A percentile compares a stretch with the other conserved stretches of the same genome.
phyloP scores from a whole-genome alignment of 148 eudicot species.

The Heliosperma pusillum region DNA sequence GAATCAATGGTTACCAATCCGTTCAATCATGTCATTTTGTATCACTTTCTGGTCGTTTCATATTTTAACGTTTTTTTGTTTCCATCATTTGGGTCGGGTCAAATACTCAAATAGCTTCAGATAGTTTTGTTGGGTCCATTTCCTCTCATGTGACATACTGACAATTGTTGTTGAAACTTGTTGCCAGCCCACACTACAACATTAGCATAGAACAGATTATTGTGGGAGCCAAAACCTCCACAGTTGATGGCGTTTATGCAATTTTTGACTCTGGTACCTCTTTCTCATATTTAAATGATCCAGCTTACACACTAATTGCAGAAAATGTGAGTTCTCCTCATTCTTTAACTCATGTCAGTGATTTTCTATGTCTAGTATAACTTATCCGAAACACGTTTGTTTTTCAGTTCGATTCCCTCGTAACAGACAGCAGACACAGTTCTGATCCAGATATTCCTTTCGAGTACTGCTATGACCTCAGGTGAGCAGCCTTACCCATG shows the following conservation, averaged over 20 bases:
- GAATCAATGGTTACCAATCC: background rate
- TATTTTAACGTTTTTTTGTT: background rate
- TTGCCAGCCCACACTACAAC: conserved; percentile 66
- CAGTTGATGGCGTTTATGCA: conserved; percentile 42
- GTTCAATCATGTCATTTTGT: background rate
- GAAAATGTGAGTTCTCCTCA: conserved; percentile 45
- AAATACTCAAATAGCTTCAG: background rate
- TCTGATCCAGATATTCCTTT: conserved; percentile 56
- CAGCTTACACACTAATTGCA: conserved; percentile 54
- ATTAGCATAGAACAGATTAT: conserved; percentile 51
- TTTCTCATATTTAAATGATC: conserved; percentile 68
- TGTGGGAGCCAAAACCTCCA: conserved; percentile 51
- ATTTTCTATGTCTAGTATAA: background rate
- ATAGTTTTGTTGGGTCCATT: background rate
- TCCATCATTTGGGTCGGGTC: background rate
- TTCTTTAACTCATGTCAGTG: background rate
- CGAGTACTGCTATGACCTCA: conserved; percentile 68
- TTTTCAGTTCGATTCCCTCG: conserved; percentile 44
- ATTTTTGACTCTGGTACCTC: conserved; percentile 90
- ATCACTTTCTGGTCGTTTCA: background rate
- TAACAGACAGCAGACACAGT: conserved; percentile 44
- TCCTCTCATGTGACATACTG: conserved; percentile 9
- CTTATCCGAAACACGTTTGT: background rate
- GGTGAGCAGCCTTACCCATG: conserved; percentile 33
- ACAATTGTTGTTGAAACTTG: conserved; percentile 9